Percentiles rank a stretch among this genome's conserved stretches.
phyloP scores from a whole-genome alignment of 768 basidiomycete genomes.

The Trametes gibbosa region DNA sequence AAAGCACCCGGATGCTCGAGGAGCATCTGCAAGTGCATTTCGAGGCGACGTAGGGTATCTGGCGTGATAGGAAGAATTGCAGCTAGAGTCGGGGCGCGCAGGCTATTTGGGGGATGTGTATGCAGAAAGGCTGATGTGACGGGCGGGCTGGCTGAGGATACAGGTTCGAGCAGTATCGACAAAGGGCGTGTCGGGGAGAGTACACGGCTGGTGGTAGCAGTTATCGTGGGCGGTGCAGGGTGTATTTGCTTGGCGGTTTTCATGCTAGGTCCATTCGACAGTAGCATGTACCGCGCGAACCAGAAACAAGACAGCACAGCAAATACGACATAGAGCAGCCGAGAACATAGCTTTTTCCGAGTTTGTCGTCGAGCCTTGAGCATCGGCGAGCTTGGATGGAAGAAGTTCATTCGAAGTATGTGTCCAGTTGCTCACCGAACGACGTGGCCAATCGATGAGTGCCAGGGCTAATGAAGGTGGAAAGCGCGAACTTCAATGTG shows the following conservation, averaged over 20 bases:
- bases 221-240: too few relatives aligned
- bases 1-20: constrained; percentile 35
- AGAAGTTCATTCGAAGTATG: neutral
- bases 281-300: neutral
- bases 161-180: too few relatives aligned
- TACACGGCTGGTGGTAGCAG: too few relatives aligned
- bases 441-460: too few relatives aligned
- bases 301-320: neutral
- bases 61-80: constrained; percentile 45
- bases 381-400: constrained; percentile 17
- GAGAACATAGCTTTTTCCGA: neutral
- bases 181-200: too few relatives aligned
- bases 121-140: neutral
- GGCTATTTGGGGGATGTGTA: neutral
- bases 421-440: neutral
- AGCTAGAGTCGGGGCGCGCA: neutral
- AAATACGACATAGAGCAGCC: neutral
- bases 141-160: too few relatives aligned
- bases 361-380: constrained; percentile 12
- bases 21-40: constrained; percentile 38
- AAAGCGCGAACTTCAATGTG: too few relatives aligned
- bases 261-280: neutral
- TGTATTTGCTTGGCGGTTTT: too few relatives aligned
- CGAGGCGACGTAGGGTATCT: constrained; percentile 34
- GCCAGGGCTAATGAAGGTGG: too few relatives aligned